Evolutionary conservation across 2,329 filamentous ascomycete species (phyloP).

Genomic region (Nigrospora oryzae): DNA sequence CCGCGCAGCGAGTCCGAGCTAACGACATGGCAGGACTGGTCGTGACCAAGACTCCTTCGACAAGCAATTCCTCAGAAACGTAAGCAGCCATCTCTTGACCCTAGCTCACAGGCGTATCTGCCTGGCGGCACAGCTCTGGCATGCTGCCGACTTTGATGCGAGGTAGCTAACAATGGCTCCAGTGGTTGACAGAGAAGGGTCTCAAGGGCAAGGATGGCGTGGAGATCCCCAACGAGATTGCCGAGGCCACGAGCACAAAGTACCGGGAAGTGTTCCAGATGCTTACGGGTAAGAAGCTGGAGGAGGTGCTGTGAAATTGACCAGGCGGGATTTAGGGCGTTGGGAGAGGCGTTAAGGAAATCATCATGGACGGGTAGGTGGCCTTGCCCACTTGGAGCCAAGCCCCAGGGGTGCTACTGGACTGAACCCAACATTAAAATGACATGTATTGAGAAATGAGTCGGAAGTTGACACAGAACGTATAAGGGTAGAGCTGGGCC

Average conservation of each 20-base stretch:
- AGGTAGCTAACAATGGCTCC: too few species aligned
- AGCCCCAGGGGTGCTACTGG: too few species aligned
- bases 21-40: background rate
- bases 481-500: too few species aligned
- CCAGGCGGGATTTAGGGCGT: too few species aligned
- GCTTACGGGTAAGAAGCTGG: slow-evolving; percentile 3
- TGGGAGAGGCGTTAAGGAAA: too few species aligned
- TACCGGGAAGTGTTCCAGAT: slow-evolving; percentile 53
- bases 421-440: too few species aligned
- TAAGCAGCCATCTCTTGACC: background rate
- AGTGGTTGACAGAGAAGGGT: slow-evolving; percentile 68
- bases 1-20: background rate
- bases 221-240: slow-evolving; percentile 63
- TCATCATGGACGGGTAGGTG: too few species aligned
- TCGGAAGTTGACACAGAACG: too few species aligned
- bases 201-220: slow-evolving; percentile 70
- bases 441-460: too few species aligned
- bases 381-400: too few species aligned
- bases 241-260: slow-evolving; percentile 59
- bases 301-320: slow-evolving; percentile 1
- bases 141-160: too few species aligned
- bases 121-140: too few species aligned
- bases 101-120: background rate
- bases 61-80: slow-evolving; percentile 77
- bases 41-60: slow-evolving; percentile 34